A percentile compares a stretch with the other conserved stretches of the same genome.
Evolutionary conservation across 257 asterid genomes (phyloP).

Genomic region (Nicotiana noctiflora): DNA sequence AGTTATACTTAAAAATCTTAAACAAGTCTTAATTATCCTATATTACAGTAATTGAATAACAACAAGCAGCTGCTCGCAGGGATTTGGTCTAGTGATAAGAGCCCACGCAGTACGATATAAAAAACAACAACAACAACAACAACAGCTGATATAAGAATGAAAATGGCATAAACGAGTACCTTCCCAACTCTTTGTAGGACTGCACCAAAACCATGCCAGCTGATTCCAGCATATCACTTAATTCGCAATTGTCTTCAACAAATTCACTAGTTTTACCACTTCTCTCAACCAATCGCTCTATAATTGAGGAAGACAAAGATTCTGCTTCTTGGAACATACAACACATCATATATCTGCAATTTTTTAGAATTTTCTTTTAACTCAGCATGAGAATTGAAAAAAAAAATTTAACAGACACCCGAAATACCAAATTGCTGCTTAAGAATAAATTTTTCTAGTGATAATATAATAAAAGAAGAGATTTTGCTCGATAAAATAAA

Average conservation of each 20-base stretch:
- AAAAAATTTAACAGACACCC: neutral
- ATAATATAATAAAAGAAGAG: neutral
- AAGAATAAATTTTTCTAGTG: neutral
- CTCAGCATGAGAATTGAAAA: neutral
- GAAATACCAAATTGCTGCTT: neutral
- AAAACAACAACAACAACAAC: no score
- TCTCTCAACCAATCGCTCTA: slow-evolving; percentile 32
- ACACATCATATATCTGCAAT: slow-evolving; percentile 64
- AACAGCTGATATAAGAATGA: neutral
- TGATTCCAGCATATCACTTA: slow-evolving; percentile 65
- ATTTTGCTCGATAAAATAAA: neutral
- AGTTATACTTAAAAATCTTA: neutral
- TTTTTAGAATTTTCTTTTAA: neutral
- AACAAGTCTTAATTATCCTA: neutral
- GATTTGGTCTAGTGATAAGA: no score
- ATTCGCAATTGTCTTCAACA: slow-evolving; percentile 25
- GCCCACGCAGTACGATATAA: no score
- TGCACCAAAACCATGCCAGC: slow-evolving; percentile 90
- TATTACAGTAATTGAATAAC: neutral
- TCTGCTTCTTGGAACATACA: slow-evolving; percentile 69
- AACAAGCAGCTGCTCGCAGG: neutral
- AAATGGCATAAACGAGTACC: slow-evolving; percentile 28
- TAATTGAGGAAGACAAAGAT: slow-evolving; percentile 43
- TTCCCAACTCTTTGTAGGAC: slow-evolving; percentile 52
- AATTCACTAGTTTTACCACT: slow-evolving; percentile 5